These are phyloP conservation scores for Phialophora chinensis DNA, from an alignment of 2,329 filamentous ascomycete species.

Conservation along the genomic window DNA sequence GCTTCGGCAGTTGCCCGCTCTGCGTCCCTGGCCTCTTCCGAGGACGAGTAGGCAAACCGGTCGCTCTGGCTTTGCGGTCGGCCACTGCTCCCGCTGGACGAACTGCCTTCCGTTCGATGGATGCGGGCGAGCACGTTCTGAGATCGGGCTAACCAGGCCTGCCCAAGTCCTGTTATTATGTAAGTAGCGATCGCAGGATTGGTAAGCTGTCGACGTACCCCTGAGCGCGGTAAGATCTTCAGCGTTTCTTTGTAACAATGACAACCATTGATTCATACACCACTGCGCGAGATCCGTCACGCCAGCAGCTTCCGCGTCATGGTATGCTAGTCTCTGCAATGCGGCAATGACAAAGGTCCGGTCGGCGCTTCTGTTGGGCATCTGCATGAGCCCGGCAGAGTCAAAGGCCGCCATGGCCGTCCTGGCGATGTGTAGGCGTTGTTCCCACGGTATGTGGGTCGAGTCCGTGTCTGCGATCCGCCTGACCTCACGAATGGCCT, in stretches of 20 bases:
- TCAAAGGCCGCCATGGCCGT: conserved; percentile 29
- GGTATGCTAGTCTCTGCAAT: conserved; percentile 58
- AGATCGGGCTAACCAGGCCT: conserved; percentile 59
- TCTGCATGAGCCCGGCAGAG: conserved; percentile 20
- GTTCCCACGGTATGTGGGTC: conserved; percentile 24
- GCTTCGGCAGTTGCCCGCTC: conserved; percentile 43
- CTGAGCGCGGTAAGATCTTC: conserved; percentile 51
- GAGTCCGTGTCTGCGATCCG: conserved; percentile 24
- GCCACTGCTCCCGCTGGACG: conserved; percentile 46
- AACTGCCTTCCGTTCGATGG: conserved; percentile 49
- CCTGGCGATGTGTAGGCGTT: conserved; percentile 23
- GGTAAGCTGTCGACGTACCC: conserved; percentile 44
- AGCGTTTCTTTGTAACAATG: conserved; percentile 53
- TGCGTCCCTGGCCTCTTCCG: conserved; percentile 43
- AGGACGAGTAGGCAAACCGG: conserved; percentile 30
- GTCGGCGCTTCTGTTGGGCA: conserved; percentile 22
- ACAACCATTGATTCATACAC: conserved; percentile 57
- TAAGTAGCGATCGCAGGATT: conserved; percentile 15
- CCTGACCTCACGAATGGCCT: conserved; percentile 25
- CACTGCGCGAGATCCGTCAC: conserved; percentile 56
- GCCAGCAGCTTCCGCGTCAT: conserved; percentile 55
- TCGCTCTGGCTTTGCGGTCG: conserved; percentile 34
- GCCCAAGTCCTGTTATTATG: conserved; percentile 52
- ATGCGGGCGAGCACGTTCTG: conserved; percentile 58
- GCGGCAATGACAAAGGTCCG: conserved; percentile 28